A percentile compares a stretch with the other conserved stretches of the same genome.
phyloP scores from a whole-genome alignment of 306 rosid genomes.

The cucumber (Cucumis sativus) region Cucumber_9930_V3 NC_026657.2:35136001-35136500 shows the following conservation, averaged over 20 bases:
- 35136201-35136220: not conserved
- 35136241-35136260: constrained; percentile 8
- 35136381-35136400: constrained; percentile 71
- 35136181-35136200: constrained; percentile 18
- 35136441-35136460: constrained; percentile 73
- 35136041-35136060: too few relatives aligned
- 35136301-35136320: constrained; percentile 30
- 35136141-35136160: not conserved
- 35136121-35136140: not conserved
- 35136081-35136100: too few relatives aligned
- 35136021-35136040: too few relatives aligned
- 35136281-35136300: constrained; percentile 54
- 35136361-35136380: constrained; percentile 52
- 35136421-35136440: constrained; percentile 72
- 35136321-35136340: constrained; percentile 14
- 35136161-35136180: not conserved
- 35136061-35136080: too few relatives aligned
- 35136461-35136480: constrained; percentile 82
- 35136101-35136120: too few relatives aligned
- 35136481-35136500: constrained; percentile 81
- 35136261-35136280: constrained; percentile 77
- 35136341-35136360: constrained; percentile 40
- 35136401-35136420: constrained; percentile 38
- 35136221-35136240: not conserved
- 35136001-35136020: too few relatives aligned